Base-by-base conservation (phyloP, 805 yeast species). In the Lachancea sp. region DNA sequence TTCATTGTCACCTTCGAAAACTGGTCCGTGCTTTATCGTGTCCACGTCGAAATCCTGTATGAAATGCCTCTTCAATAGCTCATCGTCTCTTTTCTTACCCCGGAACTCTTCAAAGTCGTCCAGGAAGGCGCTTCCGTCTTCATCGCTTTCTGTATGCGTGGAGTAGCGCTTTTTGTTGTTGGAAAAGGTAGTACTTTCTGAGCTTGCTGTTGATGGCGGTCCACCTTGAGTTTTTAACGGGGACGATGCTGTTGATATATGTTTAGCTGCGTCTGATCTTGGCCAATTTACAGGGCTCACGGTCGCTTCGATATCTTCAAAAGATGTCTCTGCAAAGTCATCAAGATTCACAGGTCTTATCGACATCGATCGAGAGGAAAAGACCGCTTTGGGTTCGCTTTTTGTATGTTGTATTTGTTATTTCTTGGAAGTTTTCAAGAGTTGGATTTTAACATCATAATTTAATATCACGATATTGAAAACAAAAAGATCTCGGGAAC, bases 261-360 rank as follows among this genome's bases (percentile, higher is more conserved):
- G 48, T 38, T 43, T 47, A 13, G 35, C 42, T 15, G 22, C 30
- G 36, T 30, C 10, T 10, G 33, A 19, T 31, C 32, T 25, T 5
- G 30, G 5, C 49, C 47, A 25, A 35, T 40, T 38, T 19, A 37
- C 43, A 2, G 41, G 38, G 7, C 56, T 47, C 41, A 58, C 55
- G 1, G 65, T 55, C 2, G 62, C 55, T 30, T 60, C 65, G 30
- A 60, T 38, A 41, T 62, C 63, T 42, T 62, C 66, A 48, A 62
- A 62, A 13, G 65, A 59, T 3, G 63, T 55, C 34, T 62, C 66
- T 16, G 62, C 54, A 20, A 52, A 39, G 10, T 51, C 59, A 15
- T 53, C 58, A 25, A 43, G 38, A 26, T 44, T 29, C 5, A 42
- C 38, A n/a, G 54, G 55, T 29, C 58, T 49, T 37, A 54, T 54